Evolutionary conservation across 1,284 basidiomycete genomes (phyloP).

Genomic region (Dichomitus squalens): DNA sequence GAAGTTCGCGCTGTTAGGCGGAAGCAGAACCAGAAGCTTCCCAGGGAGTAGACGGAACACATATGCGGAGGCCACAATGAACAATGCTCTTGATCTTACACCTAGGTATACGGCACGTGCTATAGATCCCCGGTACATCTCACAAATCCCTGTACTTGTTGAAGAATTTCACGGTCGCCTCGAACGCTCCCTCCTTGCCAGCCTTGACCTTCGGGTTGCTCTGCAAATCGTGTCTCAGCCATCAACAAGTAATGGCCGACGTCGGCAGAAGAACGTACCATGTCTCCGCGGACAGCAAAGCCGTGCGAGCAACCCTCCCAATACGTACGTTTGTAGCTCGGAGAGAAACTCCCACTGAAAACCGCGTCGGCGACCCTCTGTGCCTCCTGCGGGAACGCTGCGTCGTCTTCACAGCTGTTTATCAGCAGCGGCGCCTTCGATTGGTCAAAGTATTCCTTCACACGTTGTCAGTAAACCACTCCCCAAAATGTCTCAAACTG

Average conservation of each 20-base stretch:
- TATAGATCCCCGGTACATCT: too few species aligned
- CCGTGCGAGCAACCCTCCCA: conserved; percentile 54
- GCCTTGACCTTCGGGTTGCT: conserved; percentile 39
- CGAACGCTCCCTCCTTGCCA: conserved; percentile 46
- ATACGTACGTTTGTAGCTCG: conserved; percentile 38
- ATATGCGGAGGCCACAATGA: too few species aligned
- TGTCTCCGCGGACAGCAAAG: conserved; percentile 45
- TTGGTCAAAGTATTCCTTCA: conserved; percentile 46
- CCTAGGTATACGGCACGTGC: too few species aligned
- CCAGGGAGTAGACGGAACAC: too few species aligned
- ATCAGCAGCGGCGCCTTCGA: conserved; percentile 61
- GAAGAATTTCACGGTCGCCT: conserved; percentile 41
- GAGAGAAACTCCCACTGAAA: conserved; percentile 12
- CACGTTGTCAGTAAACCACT: background rate
- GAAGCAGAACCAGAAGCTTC: too few species aligned
- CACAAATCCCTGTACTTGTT: conserved; percentile 26
- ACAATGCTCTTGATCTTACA: too few species aligned
- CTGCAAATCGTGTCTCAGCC: conserved; percentile 24
- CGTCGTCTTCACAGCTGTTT: conserved; percentile 49
- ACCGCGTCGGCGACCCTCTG: conserved; percentile 14
- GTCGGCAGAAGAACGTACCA: conserved; percentile 22
- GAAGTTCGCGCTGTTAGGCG: too few species aligned
- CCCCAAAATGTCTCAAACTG: background rate
- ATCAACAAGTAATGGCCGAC: background rate
- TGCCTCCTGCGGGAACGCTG: conserved; percentile 13